Base-by-base conservation (phyloP, 352 stramenopile species). In the Blastocystis sp. region DNA sequence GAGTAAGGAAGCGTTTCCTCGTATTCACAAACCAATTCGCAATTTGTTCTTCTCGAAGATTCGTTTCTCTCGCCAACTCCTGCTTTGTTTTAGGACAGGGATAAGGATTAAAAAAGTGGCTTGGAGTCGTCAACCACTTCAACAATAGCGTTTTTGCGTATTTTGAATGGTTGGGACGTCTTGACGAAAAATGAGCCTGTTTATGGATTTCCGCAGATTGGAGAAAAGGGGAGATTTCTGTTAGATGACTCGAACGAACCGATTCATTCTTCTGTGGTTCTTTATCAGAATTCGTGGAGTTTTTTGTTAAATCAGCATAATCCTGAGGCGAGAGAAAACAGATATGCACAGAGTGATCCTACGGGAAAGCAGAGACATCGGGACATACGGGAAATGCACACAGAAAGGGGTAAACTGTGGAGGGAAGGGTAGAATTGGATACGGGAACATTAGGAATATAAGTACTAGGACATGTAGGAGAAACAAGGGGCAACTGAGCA, bases 1-100 rank as follows among this genome's bases (percentile, higher is more conserved):
- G 73, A 29, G 73, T 84, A 34, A 84, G 53, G 29, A 84, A 84
- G 7, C 73, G 73, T 34, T 84, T 84, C 56, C 73, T 23, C 18
- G 73, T 84, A 43, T 84, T 84, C 47, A 84, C 73, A 45, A 84
- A 84, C 73, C 73, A 84, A 29, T 84, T 84, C 3, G 50, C 73
- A 18, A 84, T 68, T 29, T 84, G 73, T n/a, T 84, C 73, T 20
- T 84, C 73, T n/a, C 73, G 73, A 9, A 84, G 53, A 45, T 84
- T 84, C 37, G 73, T 84, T 23, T 84, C 73, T 39, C 13, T 66
- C 5, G 73, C 73, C 56, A 84, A 45, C 73, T 18, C 37, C 3
- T 39, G 73, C 56, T 84, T 84, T 9, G 73, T 68, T 5, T 26
- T 45, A 18, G 50, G 34, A 23, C 50, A 53, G 13, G 73, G 73